Conservation (phyloP, 2,329 filamentous ascomycete species). For the Fusarium aywerte region DNA sequence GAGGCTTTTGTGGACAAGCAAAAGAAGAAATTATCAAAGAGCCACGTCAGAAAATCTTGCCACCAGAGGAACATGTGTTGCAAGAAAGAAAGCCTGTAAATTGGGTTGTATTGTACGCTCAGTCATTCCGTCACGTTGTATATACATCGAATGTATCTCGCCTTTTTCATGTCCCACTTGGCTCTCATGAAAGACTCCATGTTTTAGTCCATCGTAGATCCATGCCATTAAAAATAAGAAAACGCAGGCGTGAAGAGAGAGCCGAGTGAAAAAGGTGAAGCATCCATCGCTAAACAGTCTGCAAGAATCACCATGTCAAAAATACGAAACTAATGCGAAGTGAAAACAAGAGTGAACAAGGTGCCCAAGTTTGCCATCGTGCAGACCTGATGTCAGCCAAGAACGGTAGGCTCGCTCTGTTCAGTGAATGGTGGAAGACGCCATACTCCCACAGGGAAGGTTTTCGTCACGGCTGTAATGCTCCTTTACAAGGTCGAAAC, state of each 20-base stretch:
- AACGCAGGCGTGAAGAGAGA: neutral
- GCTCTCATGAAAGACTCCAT: neutral
- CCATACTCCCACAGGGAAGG: slow-evolving; percentile 2
- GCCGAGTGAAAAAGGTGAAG: neutral
- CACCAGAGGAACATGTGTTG: neutral
- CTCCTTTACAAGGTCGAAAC: slow-evolving; percentile 9
- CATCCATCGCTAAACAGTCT: slow-evolving; percentile 25
- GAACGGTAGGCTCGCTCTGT: neutral
- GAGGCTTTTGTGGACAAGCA: neutral
- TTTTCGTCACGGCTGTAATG: slow-evolving; percentile 3
- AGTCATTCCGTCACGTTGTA: slow-evolving; percentile 39
- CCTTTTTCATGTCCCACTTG: slow-evolving; percentile 3
- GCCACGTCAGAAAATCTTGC: neutral
- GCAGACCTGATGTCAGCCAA: slow-evolving; percentile 11
- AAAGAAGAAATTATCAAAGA: neutral
- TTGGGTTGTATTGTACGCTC: slow-evolving; percentile 21
- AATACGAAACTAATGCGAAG: slow-evolving; percentile 1
- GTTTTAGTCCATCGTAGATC: neutral
- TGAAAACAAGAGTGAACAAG: slow-evolving; percentile 4
- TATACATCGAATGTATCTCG: slow-evolving; percentile 26
- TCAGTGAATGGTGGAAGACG: neutral
- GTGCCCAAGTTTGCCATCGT: slow-evolving; percentile 1
- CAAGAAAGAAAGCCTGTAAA: slow-evolving; percentile 26
- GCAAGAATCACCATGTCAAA: slow-evolving; percentile 26
- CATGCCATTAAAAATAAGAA: slow-evolving; percentile 5